Evolutionary conservation across 2,329 filamentous ascomycete species (phyloP), one percentile per base, ranked within the genome.

Genomic region (Colletotrichum truncatum): DNA sequence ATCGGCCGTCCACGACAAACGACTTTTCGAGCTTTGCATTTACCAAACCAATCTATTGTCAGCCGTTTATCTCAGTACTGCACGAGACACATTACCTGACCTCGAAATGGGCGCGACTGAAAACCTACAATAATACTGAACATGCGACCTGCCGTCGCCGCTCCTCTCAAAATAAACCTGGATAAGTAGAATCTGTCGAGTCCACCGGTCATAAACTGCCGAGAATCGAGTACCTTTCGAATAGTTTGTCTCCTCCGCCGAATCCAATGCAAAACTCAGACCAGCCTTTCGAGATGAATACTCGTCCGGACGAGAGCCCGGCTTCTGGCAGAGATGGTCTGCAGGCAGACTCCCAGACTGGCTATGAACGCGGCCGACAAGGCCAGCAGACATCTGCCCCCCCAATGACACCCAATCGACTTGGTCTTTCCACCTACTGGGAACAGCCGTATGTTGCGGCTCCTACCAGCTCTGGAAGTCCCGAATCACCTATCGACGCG

Each of bases 401-500:
- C 39, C 41, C 49, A 34, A 48, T 43, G 18, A 36, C 64, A 32
- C 73, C 76, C 36, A 81, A 76, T 56, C 71, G 82, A 28, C 79
- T 82, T 2, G 77, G 78, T 36, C 77, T 85, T 62, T 82, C 83
- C 39, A 82, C 82, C 1, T 87, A 86, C 67, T 88, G 85, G 86
- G 82, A 83, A 60, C 78, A 84, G 45, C 78, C 82, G 18, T 81
- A 84, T 67, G 72, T 76, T 61, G 68, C 77, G 8, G 75, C 76
- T 41, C 75, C 76, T 63, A 73, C 80, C 57, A 75, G 78, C 46
- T 73, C 75, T 36, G 62, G 73, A 30, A 78, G 74, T 34, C 76
- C 80, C 49, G 76, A 77, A 43, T 87, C 86, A 11, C 84, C 86
- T 12, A 83, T 88, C 67, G 85, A 89, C 67, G 76, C 78, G 12